Evolutionary conservation across 225 moss, liverwort and hornwort species (phyloP).

Genomic region (Anthoceros angustus): DNA sequence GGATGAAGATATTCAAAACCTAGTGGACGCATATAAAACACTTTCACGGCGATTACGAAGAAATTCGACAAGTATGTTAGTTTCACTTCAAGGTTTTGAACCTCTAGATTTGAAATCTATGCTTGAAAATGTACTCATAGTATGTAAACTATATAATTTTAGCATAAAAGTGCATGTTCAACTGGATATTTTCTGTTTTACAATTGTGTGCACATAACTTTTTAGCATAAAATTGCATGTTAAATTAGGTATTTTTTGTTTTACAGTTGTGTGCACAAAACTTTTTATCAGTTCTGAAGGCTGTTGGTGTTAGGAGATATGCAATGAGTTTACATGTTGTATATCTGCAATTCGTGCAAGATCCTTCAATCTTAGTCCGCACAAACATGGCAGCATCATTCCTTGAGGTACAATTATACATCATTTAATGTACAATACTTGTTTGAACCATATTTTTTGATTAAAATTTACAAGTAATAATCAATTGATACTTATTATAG

Average conservation of each 20-base stretch:
- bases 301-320: slow-evolving; percentile 66
- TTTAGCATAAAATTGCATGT: slow-evolving; percentile 14
- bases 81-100: slow-evolving; percentile 40
- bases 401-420: slow-evolving; percentile 46
- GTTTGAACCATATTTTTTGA: too few relatives aligned
- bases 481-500: too few relatives aligned
- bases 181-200: background rate
- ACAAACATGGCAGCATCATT: slow-evolving; percentile 67
- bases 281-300: slow-evolving; percentile 73
- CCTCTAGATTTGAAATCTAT: background rate
- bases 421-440: too few relatives aligned
- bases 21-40: slow-evolving; percentile 30
- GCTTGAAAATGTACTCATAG: background rate
- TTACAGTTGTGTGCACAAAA: slow-evolving; percentile 70
- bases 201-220: slow-evolving; percentile 81
- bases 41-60: slow-evolving; percentile 42
- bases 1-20: slow-evolving; percentile 47
- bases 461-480: background rate
- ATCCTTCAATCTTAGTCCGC: slow-evolving; percentile 47
- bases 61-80: too few relatives aligned
- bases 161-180: too few relatives aligned
- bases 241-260: background rate
- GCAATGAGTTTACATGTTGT: slow-evolving; percentile 48
- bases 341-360: slow-evolving; percentile 56
- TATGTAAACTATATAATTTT: background rate